Base-by-base conservation (phyloP, 257 asterid genomes). In the Rubia yunnanensis region DNA sequence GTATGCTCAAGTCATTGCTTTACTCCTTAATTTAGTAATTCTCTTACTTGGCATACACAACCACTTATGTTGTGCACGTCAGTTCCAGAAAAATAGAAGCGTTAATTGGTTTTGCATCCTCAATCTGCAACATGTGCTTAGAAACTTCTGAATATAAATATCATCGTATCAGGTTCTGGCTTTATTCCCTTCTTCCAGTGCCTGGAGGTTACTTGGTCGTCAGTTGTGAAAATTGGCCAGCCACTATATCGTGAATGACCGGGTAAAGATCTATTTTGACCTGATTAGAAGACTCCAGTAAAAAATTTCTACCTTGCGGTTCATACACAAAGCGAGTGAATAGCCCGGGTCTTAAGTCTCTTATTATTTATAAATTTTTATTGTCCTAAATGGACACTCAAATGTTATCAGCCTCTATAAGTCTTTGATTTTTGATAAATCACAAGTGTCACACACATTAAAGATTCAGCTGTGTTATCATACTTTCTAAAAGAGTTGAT, bases 181-280 rank as follows among this genome's bases (percentile, higher is more conserved):
- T 32, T 83, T 92, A 64, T 92, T 92, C 74, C 99, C 99, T 24
- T 92, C 99, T 66, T 84, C 99, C 60, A 82, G 83, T 97, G 96
- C 71, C 82, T 92, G 60, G 90, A 87, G 60, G 83, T 92, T 26
- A 86, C 92, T 14, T 89, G 99, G 97, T 87, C 99, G 46, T 92
- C 99, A 0, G 97, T 92, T 56, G 99, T 92, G 72, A 92, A 92
- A 79, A 84, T 92, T 23, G 99, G 79, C 59, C 96, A 92, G 77
- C 89, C 99, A 18, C 74, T 92, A 60, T 92, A 92, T 58, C 95
- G 96, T 52, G 99, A 92, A 85, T 96, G 83, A 41, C 99, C 99
- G 5, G 96, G 99, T 52, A 89, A 77, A 77, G 99, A 92, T 78
- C 96, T 97, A 64, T 92, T 92, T 83, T 79, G 99, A 79, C 99